Evolutionary conservation across 305 asterid species (phyloP).

Genomic region (Rubia balearica): DNA sequence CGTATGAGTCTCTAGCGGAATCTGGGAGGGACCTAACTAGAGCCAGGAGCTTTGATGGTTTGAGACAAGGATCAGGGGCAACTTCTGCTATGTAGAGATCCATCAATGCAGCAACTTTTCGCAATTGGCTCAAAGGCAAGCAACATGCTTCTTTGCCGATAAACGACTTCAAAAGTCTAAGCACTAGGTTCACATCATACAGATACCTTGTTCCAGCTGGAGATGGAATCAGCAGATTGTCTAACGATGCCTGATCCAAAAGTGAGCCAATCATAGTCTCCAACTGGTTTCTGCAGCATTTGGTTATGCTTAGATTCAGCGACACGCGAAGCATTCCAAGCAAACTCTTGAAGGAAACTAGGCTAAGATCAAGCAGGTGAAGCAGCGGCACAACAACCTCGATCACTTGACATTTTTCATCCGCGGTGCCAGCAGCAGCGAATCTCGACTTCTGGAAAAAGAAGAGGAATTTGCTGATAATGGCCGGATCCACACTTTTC

Average conservation of each 20-base stretch:
- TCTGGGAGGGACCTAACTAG: slow-evolving; percentile 51
- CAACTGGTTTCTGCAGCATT: slow-evolving; percentile 35
- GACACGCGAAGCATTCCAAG: slow-evolving; percentile 50
- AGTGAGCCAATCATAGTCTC: slow-evolving; percentile 67
- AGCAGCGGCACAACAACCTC: slow-evolving; percentile 57
- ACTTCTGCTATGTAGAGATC: slow-evolving; percentile 71
- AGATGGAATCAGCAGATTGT: slow-evolving; percentile 62
- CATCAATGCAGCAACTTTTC: slow-evolving; percentile 50
- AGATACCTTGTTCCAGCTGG: slow-evolving; percentile 40
- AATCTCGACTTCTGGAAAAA: slow-evolving; percentile 58
- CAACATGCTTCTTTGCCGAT: slow-evolving; percentile 50
- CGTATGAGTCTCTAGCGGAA: slow-evolving; percentile 57
- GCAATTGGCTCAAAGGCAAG: slow-evolving; percentile 51
- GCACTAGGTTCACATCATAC: slow-evolving; percentile 69
- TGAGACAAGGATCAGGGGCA: slow-evolving; percentile 70
- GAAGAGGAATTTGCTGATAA: slow-evolving; percentile 53
- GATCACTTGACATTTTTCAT: slow-evolving; percentile 32
- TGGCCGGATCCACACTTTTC: slow-evolving; percentile 43
- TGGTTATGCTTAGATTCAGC: slow-evolving; percentile 33
- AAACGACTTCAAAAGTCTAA: slow-evolving; percentile 50
- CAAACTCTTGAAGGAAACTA: slow-evolving; percentile 52
- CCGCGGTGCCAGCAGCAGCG: slow-evolving; percentile 20
- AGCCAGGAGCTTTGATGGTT: slow-evolving; percentile 54
- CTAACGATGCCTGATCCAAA: slow-evolving; percentile 56
- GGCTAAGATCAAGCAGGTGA: slow-evolving; percentile 38